These are phyloP conservation scores for Saturnispora saitoi DNA, from an alignment of 805 yeast species.

Conservation along the genomic window DNA sequence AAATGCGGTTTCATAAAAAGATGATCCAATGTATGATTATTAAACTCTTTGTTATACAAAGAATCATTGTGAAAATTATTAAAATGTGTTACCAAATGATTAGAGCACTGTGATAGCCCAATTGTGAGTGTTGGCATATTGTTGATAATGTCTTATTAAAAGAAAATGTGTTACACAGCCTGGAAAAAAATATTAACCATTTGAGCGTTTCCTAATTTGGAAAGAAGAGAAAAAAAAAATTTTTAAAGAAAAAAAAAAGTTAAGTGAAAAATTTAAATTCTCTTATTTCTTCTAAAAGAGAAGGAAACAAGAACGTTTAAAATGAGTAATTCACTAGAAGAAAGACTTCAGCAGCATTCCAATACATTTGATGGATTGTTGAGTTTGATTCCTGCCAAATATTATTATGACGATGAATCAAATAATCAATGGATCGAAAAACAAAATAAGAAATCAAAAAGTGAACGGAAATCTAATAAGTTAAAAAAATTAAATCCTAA, in stretches of 20 bases:
- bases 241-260: background rate
- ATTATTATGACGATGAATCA: constrained; percentile 85
- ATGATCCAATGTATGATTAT: background rate
- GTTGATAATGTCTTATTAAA: background rate
- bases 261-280: constrained; percentile 1
- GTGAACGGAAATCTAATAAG: constrained; percentile 52
- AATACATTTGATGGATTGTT: constrained; percentile 81
- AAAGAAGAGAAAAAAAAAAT: background rate
- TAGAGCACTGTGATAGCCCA: constrained; percentile 64
- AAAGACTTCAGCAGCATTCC: constrained; percentile 69
- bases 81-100: constrained; percentile 71
- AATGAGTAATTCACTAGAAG: constrained; percentile 33
- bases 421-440: constrained; percentile 72
- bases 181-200: constrained; percentile 1
- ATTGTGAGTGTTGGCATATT: constrained; percentile 41
- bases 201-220: background rate
- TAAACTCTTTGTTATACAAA: constrained; percentile 30
- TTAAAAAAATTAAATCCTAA: constrained; percentile 71
- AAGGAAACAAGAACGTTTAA: background rate
- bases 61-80: constrained; percentile 72
- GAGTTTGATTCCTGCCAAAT: constrained; percentile 89
- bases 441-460: constrained; percentile 65
- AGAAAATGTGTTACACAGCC: constrained; percentile 1
- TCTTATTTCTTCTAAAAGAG: constrained; percentile 2
- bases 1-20: constrained; percentile 17